Conservation (phyloP, 1,284 basidiomycete genomes). For the Lentinula novae-zelandiae region DNA sequence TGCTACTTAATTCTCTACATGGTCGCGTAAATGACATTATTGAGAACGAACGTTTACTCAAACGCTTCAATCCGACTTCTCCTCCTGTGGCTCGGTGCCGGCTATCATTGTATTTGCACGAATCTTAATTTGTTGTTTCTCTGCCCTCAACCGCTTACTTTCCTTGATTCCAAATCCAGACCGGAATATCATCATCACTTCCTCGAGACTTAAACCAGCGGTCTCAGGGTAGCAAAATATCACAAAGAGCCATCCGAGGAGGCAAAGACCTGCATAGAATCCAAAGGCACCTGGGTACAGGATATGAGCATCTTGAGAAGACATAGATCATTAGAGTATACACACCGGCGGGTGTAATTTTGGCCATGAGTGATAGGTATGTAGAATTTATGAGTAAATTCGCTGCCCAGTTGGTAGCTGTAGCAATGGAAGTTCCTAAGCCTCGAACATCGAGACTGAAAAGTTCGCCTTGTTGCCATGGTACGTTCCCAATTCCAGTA, state of each 20-base stretch:
- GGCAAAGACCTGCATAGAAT: slow-evolving; percentile 75
- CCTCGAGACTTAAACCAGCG: slow-evolving; percentile 71
- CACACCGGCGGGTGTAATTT: slow-evolving; percentile 63
- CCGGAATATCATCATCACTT: slow-evolving; percentile 62
- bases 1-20: too few relatives aligned
- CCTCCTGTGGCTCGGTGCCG: background rate
- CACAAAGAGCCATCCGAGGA: slow-evolving; percentile 69
- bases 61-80: background rate
- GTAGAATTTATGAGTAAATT: slow-evolving; percentile 80
- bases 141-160: slow-evolving; percentile 43
- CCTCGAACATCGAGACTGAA: slow-evolving; percentile 80
- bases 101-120: background rate
- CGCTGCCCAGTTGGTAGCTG: slow-evolving; percentile 77
- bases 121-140: slow-evolving; percentile 32
- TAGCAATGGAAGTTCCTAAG: slow-evolving; percentile 77
- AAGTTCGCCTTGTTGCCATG: slow-evolving; percentile 86
- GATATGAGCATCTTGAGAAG: background rate
- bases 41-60: background rate
- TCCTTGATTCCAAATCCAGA: slow-evolving; percentile 55
- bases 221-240: slow-evolving; percentile 76
- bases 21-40: background rate
- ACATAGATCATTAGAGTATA: too few relatives aligned
- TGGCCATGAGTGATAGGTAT: slow-evolving; percentile 74
- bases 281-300: slow-evolving; percentile 55
- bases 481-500: slow-evolving; percentile 72